Percentiles rank a stretch among this genome's conserved stretches.
phyloP scores from a whole-genome alignment of 768 basidiomycete genomes.

The Rossbeevera mucosa region DNA sequence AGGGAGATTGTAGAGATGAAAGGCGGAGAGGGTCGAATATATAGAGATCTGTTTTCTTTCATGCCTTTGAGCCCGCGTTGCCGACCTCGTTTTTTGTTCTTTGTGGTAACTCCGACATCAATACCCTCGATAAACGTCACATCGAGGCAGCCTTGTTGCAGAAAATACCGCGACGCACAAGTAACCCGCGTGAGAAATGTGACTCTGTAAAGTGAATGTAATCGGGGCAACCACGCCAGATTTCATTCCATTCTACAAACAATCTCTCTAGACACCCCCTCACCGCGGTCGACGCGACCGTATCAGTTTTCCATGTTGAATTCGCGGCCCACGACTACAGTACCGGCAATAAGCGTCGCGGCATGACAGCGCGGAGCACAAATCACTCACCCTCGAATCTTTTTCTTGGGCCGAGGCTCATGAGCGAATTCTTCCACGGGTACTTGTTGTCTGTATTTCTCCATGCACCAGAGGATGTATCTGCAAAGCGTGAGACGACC shows the following conservation, averaged over 20 bases:
- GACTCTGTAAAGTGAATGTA: constrained; percentile 19
- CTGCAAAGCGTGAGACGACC: constrained; percentile 34
- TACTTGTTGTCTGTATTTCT: constrained; percentile 62
- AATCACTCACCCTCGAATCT: constrained; percentile 65
- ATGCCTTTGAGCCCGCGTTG: constrained; percentile 36
- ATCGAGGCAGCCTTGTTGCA: constrained; percentile 36
- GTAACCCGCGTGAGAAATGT: constrained; percentile 28
- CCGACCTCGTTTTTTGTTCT: constrained; percentile 40
- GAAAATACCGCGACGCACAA: constrained; percentile 12
- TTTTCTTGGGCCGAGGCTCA: constrained; percentile 66
- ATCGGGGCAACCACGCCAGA: constrained; percentile 5
- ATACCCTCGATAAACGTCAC: constrained; percentile 32
- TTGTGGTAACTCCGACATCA: constrained; percentile 36
- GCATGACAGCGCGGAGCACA: not conserved
- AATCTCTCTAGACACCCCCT: constrained; percentile 11
- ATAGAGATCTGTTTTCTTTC: constrained; percentile 35
- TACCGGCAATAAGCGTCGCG: not conserved
- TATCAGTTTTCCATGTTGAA: constrained; percentile 71
- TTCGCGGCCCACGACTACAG: constrained; percentile 65
- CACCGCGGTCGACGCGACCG: constrained; percentile 51
- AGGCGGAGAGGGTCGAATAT: constrained; percentile 21
- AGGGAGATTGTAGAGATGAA: constrained; percentile 15
- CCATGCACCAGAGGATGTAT: constrained; percentile 83
- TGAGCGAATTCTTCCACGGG: constrained; percentile 60
- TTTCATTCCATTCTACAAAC: constrained; percentile 4